Base-by-base conservation (phyloP, 345 rosid species). In the Salix koriyanagi region DNA sequence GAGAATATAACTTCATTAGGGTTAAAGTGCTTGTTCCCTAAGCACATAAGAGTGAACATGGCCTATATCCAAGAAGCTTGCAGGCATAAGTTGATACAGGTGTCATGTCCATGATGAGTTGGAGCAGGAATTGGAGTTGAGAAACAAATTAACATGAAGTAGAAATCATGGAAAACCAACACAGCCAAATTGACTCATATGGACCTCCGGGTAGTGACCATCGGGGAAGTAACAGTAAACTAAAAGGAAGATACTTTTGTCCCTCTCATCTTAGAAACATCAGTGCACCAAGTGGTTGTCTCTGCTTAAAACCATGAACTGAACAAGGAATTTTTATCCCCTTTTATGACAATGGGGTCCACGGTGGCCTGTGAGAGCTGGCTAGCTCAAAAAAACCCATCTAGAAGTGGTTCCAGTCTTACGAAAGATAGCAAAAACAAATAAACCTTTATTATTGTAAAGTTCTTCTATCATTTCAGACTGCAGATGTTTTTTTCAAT, bases 161-260 rank as follows among this genome's bases (percentile, higher is more conserved):
- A 69, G 71, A 69, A 69, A n/a, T 7, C 19, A 69, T 39, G 48
- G 71, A 69, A 23, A 67, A 69, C 71, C n/a, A 68, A 69, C 71
- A 69, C 18, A 18, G 54, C 7, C 71, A 41, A 5, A 16, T 30
- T 23, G 6, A 46, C 48, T 42, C 58, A 18, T 5, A 14, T 50
- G 58, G n/a, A 50, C 58, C n/a, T 3, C 58, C 19, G 1, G 58
- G 58, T 50, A 50, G 58, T 18, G 58, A 19, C 5, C 54, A 48
- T 48, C 21, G 16, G 54, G 54, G 21, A 48, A 48, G 21, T 48
- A 48, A 18, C 58, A 18, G n/a, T 50, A 7, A 18, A 16, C n/a
- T 52, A 16, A 52, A 19, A 52, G n/a, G 58, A 52, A 52, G n/a
- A 52, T 52, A 18, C 58, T 52, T 52, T 52, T 52, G 58, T 10